phyloP scores from a whole-genome alignment of 164 flowering plant species.

The Protea cynaroides region DNA sequence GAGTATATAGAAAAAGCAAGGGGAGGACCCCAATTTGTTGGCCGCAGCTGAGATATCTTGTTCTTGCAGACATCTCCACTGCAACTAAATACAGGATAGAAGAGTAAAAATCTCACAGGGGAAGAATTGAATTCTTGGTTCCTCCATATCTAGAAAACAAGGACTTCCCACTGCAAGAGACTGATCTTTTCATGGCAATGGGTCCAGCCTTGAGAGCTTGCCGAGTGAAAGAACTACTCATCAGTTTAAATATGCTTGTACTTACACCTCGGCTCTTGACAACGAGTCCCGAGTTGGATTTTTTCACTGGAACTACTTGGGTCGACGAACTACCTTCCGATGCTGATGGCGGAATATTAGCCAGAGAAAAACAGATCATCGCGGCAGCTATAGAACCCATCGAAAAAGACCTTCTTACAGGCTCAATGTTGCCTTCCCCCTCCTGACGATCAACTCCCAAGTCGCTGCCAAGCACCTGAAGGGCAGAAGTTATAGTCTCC shows the following conservation, averaged over 20 bases:
- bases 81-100: neutral
- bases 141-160: slow-evolving; percentile 23
- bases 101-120: slow-evolving; percentile 19
- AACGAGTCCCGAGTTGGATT: slow-evolving; percentile 5
- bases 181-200: slow-evolving; percentile 47
- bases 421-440: slow-evolving; percentile 21
- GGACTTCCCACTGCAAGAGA: slow-evolving; percentile 37
- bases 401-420: slow-evolving; percentile 47
- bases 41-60: neutral
- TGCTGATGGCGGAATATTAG: slow-evolving; percentile 8
- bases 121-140: slow-evolving; percentile 33
- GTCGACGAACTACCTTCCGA: slow-evolving; percentile 16
- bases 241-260: slow-evolving; percentile 22
- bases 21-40: too few relatives aligned
- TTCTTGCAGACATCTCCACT: too few relatives aligned
- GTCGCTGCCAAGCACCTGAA: slow-evolving; percentile 25
- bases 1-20: neutral
- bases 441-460: slow-evolving; percentile 15
- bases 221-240: slow-evolving; percentile 31
- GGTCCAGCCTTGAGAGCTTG: slow-evolving; percentile 23
- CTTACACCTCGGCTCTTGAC: slow-evolving; percentile 14
- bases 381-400: slow-evolving; percentile 38
- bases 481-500: neutral
- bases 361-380: slow-evolving; percentile 19
- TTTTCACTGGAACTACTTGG: neutral